Base-by-base conservation (phyloP, 163 green algal genomes). In the Trebouxia gelatinosa region DNA sequence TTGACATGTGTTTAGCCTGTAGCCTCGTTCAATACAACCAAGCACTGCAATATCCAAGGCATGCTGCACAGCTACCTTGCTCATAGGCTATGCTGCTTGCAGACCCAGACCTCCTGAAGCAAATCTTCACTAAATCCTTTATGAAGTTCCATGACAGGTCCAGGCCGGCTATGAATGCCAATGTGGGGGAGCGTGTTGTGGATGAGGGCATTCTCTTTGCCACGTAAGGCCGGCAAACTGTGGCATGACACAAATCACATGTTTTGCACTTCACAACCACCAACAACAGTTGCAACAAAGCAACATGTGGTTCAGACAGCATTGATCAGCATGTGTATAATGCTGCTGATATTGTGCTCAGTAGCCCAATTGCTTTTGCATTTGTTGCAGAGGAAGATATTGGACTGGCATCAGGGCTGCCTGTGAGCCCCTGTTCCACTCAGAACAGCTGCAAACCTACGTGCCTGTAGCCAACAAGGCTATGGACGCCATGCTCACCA, bases 341-440 rank as follows among this genome's bases (percentile, higher is more conserved):
- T n/a, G n/a, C n/a, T n/a, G n/a, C n/a, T n/a, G n/a, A n/a, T n/a
- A n/a, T n/a, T n/a, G n/a, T n/a, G n/a, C n/a, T n/a, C n/a, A n/a
- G n/a, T n/a, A n/a, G n/a, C n/a, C n/a, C n/a, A 3, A 58, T 62
- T 9, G 23, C 4, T 31, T 11, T 62, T 26, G n/a, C 51, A 39
- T 9, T 13, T 11, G 5, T 7, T 70, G 65, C 74, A 84, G 80
- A 46, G 80, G 80, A 7, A 76, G 71, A 57, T 70, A 78, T 40
- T 84, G 80, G 80, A 46, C 65, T 29, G 74, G 65, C 19, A 39
- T 84, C 16, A 48, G 80, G 16, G 74, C 80, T 48, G 74, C 72
- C 1, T 81, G 74, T 40, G 80, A 84, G 54, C 80, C 72, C 13
- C 40, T 84, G 5, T 84, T 84, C 34, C 74, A 78, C 66, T 75